Conservation (phyloP, 2,329 filamentous ascomycete genomes). For the Penicillium sp. region DNA sequence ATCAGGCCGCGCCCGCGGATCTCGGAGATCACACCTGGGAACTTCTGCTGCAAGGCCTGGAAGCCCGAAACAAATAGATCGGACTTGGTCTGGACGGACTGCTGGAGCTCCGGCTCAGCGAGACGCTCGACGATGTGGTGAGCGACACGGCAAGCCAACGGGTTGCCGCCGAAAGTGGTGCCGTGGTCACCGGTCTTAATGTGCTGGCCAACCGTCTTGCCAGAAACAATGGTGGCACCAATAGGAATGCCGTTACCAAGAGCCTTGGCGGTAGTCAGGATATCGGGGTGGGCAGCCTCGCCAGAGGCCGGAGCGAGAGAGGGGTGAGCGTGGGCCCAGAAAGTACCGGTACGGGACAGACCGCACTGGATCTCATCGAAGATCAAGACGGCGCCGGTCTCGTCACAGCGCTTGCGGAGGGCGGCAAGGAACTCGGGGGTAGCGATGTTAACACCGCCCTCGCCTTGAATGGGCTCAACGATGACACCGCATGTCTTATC, state of each 20-base stretch:
- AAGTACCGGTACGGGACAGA: constrained; percentile 76
- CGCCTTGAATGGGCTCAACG: constrained; percentile 94
- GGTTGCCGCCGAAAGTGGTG: constrained; percentile 92
- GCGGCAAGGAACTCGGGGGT: constrained; percentile 78
- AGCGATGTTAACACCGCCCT: constrained; percentile 86
- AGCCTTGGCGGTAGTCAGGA: constrained; percentile 92
- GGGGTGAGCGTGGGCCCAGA: constrained; percentile 84
- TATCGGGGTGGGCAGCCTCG: constrained; percentile 81
- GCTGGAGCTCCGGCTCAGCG: constrained; percentile 67
- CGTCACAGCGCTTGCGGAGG: constrained; percentile 78
- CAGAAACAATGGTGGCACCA: constrained; percentile 72
- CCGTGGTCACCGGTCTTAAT: constrained; percentile 80
- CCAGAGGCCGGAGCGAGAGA: constrained; percentile 50
- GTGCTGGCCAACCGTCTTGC: constrained; percentile 64
- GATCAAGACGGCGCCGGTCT: constrained; percentile 84
- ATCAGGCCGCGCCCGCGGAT: constrained; percentile 82
- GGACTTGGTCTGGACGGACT: constrained; percentile 67
- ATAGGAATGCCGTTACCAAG: constrained; percentile 96
- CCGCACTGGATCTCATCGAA: constrained; percentile 99
- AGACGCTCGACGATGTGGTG: constrained; percentile 82
- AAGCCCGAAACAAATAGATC: constrained; percentile 60
- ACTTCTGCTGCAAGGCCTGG: constrained; percentile 56
- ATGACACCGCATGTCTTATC: constrained; percentile 90
- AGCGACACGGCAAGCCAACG: constrained; percentile 77
- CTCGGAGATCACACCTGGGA: constrained; percentile 73